Conservation (phyloP, 257 asterid species). For the Solanum chaucha region DNA sequence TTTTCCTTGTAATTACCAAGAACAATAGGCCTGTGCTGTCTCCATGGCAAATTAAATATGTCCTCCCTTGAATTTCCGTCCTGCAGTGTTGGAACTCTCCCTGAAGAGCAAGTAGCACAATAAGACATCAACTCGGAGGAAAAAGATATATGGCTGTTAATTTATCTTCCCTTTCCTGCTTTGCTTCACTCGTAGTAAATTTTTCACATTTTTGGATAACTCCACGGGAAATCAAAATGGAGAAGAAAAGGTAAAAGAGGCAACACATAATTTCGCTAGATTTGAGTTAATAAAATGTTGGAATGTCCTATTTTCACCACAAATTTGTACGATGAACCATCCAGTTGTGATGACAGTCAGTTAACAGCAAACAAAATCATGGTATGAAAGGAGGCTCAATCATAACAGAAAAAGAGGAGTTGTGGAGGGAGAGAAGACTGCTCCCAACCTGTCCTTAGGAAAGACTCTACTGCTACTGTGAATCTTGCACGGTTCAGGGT, state of each 20-base stretch:
- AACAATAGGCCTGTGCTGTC: conserved; percentile 68
- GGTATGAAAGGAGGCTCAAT: background rate
- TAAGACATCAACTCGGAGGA: conserved; percentile 3
- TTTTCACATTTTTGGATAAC: background rate
- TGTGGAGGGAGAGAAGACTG: background rate
- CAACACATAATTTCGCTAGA: background rate
- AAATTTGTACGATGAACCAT: background rate
- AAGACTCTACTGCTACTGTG: conserved; percentile 91
- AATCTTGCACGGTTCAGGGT: conserved; percentile 93
- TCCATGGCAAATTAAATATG: conserved; percentile 76
- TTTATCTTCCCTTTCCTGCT: background rate
- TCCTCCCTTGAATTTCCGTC: conserved; percentile 87
- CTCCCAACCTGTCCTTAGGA: conserved; percentile 67
- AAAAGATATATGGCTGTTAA: background rate
- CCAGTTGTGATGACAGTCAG: background rate
- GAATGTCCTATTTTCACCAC: background rate
- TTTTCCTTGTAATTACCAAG: conserved; percentile 46
- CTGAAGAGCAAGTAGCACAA: conserved; percentile 32
- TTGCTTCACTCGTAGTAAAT: background rate
- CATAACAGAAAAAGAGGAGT: background rate
- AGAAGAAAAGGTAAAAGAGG: background rate
- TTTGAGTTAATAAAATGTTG: background rate
- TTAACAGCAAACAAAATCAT: background rate
- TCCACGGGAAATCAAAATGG: background rate
- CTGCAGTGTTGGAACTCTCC: conserved; percentile 83